Conservation (phyloP, 2,329 filamentous ascomycete species). For the Orbilia ellipsospora region DNA sequence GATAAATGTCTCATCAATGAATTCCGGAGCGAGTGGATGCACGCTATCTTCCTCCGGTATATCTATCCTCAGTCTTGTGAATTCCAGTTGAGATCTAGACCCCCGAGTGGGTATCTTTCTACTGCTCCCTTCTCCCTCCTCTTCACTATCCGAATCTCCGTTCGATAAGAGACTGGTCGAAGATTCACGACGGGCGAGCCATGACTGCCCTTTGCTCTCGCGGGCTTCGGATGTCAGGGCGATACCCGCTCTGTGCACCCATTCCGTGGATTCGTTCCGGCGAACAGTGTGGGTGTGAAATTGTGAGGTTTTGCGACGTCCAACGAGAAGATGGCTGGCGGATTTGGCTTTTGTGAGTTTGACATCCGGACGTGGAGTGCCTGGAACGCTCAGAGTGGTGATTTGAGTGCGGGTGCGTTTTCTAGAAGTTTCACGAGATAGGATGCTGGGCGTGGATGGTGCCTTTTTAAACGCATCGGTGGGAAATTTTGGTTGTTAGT, state of each 20-base stretch:
- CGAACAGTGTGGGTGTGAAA: slow-evolving; percentile 53
- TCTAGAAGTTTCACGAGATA: slow-evolving; percentile 70
- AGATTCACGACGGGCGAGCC: slow-evolving; percentile 74
- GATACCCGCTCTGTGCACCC: slow-evolving; percentile 73
- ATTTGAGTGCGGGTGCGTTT: slow-evolving; percentile 65
- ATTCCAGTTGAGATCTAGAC: slow-evolving; percentile 31
- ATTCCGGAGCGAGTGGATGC: slow-evolving; percentile 61
- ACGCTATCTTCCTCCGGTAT: slow-evolving; percentile 68
- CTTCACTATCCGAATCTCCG: slow-evolving; percentile 66
- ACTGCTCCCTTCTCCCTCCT: slow-evolving; percentile 47
- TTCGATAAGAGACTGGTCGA: slow-evolving; percentile 72
- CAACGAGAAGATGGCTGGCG: slow-evolving; percentile 67
- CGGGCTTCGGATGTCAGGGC: slow-evolving; percentile 72
- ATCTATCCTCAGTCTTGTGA: slow-evolving; percentile 67
- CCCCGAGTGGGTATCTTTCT: neutral
- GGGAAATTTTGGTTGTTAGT: neutral
- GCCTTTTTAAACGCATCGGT: slow-evolving; percentile 64
- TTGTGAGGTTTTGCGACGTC: slow-evolving; percentile 50
- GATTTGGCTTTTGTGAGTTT: slow-evolving; percentile 72
- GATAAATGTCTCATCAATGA: slow-evolving; percentile 67
- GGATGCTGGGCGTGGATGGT: slow-evolving; percentile 73
- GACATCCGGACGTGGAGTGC: slow-evolving; percentile 57
- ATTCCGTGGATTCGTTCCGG: slow-evolving; percentile 69
- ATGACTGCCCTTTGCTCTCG: slow-evolving; percentile 76
- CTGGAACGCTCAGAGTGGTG: slow-evolving; percentile 61